Percentiles rank a stretch among this genome's conserved stretches.
Evolutionary conservation across 2,329 filamentous ascomycete species (phyloP).

Genomic region (Cercospora citrullina): DNA sequence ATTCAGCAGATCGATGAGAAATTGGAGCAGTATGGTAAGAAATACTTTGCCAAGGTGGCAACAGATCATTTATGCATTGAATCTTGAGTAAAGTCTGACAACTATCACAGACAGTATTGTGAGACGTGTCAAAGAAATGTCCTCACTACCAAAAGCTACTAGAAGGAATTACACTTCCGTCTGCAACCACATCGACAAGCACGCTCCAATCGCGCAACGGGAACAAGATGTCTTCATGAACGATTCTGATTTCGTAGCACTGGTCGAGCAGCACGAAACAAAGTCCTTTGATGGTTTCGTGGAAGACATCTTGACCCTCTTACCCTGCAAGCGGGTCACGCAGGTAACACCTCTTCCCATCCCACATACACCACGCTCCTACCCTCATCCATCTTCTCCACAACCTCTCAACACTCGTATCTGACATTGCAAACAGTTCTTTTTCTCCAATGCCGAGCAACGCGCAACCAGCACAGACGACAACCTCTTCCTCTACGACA

Average conservation of each 20-base stretch:
- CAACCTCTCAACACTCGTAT: not conserved
- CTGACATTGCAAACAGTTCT: conserved; percentile 29
- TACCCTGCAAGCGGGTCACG: conserved; percentile 33
- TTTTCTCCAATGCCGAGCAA: conserved; percentile 44
- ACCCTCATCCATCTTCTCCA: not conserved
- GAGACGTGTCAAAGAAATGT: conserved; percentile 41
- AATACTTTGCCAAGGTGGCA: not conserved
- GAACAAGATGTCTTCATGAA: conserved; percentile 41
- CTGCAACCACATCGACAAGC: conserved; percentile 40
- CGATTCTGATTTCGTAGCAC: conserved; percentile 43
- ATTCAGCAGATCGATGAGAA: conserved; percentile 30
- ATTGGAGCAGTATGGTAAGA: conserved; percentile 25
- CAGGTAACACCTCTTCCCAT: conserved; percentile 29
- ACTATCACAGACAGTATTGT: conserved; percentile 40
- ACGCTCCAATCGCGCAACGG: conserved; percentile 40
- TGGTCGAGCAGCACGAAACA: conserved; percentile 43
- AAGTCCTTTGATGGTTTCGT: conserved; percentile 44
- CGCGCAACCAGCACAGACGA: conserved; percentile 40
- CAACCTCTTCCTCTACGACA: conserved; percentile 40
- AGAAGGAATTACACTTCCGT: conserved; percentile 45
- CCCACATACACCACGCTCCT: not conserved
- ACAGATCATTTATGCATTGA: not conserved
- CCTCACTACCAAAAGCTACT: conserved; percentile 42
- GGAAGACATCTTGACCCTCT: conserved; percentile 38
- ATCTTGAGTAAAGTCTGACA: not conserved